Percentiles rank a stretch among this genome's conserved stretches.
These are phyloP conservation scores for Echria macrotheca DNA, from an alignment of 495 filamentous ascomycete species.

Conservation along the genomic window DNA sequence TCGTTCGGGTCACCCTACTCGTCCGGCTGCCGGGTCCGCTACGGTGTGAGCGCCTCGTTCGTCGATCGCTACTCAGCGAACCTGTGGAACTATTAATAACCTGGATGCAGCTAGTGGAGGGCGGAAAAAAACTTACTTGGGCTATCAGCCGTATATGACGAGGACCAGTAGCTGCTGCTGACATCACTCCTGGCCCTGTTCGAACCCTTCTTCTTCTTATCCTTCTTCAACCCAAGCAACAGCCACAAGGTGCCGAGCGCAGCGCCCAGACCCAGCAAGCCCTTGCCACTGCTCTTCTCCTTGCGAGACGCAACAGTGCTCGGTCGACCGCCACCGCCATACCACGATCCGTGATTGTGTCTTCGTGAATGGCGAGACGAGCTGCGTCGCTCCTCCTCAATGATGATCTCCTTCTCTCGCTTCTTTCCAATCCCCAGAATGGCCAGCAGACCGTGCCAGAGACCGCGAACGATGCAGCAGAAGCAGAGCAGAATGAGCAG, in stretches of 20 bases:
- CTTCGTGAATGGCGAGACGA: constrained; percentile 32
- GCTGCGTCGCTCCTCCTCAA: constrained; percentile 59
- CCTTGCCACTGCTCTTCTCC: constrained; percentile 47
- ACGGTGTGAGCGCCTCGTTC: constrained; percentile 23
- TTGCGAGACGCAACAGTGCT: constrained; percentile 50
- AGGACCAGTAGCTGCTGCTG: constrained; percentile 44
- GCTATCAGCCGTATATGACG: constrained; percentile 40
- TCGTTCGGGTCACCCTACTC: constrained; percentile 27
- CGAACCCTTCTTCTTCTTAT: constrained; percentile 46
- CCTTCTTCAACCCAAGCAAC: constrained; percentile 70
- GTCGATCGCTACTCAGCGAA: constrained; percentile 33
- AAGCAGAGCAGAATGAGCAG: constrained; percentile 69
- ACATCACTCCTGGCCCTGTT: constrained; percentile 45
- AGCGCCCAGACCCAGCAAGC: constrained; percentile 55
- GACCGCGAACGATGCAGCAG: constrained; percentile 64
- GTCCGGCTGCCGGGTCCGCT: constrained; percentile 14
- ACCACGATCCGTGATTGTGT: constrained; percentile 60
- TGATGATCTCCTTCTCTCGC: constrained; percentile 49
- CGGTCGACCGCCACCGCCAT: constrained; percentile 43
- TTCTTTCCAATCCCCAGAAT: constrained; percentile 57
- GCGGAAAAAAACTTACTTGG: constrained; percentile 41
- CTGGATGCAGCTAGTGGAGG: too few species aligned
- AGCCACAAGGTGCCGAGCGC: constrained; percentile 62
- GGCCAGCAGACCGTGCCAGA: constrained; percentile 58
- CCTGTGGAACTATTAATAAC: too few species aligned